A percentile compares a stretch with the other conserved stretches of the same genome.
Conservation (phyloP, 1,284 basidiomycete species). For the Pseudozyma tsukubaensis region DNA sequence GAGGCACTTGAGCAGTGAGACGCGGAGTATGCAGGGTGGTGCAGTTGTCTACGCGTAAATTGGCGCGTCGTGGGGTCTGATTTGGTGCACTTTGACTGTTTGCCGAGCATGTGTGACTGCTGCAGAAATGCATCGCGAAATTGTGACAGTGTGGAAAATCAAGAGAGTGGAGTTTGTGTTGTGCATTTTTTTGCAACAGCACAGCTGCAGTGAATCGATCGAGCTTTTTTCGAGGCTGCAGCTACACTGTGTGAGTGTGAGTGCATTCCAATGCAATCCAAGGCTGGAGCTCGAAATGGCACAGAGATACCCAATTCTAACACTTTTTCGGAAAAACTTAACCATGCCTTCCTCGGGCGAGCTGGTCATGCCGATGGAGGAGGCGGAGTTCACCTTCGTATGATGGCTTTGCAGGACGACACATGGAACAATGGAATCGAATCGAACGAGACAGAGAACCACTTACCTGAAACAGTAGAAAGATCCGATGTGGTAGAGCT, state of each 20-base stretch:
- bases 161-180: constrained; percentile 1
- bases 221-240: neutral
- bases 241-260: neutral
- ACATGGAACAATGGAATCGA: neutral
- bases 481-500: constrained; percentile 38
- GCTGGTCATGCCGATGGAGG: no score
- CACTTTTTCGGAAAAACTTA: no score
- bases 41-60: constrained; percentile 40
- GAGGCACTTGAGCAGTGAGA: constrained; percentile 1
- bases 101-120: constrained; percentile 2
- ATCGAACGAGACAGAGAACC: neutral
- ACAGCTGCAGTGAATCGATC: constrained; percentile 7
- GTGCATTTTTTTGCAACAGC: neutral
- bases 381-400: no score
- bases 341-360: no score
- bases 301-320: no score
- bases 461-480: constrained; percentile 35
- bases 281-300: neutral
- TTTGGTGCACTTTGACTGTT: neutral
- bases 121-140: neutral
- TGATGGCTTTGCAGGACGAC: no score
- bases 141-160: neutral
- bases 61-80: constrained; percentile 41
- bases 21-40: constrained; percentile 7
- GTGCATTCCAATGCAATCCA: neutral